phyloP scores from a whole-genome alignment of 441 rosid genomes.

The California macrophylla region DNA sequence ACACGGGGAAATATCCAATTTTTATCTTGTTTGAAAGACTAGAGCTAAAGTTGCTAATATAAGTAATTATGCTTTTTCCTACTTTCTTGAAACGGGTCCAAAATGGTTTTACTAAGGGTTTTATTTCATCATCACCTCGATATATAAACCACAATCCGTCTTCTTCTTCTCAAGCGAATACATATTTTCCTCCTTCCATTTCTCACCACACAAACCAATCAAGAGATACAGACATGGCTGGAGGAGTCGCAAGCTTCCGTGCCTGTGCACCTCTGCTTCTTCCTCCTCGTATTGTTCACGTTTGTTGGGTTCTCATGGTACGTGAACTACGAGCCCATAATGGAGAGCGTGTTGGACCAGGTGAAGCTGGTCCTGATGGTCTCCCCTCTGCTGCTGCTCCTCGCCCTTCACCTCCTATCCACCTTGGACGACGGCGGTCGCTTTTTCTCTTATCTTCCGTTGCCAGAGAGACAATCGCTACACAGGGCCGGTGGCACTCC shows the following conservation, averaged over 20 bases:
- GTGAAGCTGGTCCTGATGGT: conserved; percentile 41
- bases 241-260: neutral
- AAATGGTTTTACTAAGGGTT: too few species aligned
- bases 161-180: too few species aligned
- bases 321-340: conserved; percentile 43
- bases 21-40: too few species aligned
- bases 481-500: conserved; percentile 53
- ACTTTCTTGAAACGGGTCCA: too few species aligned
- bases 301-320: conserved; percentile 47
- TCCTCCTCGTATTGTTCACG: conserved; percentile 36
- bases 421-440: conserved; percentile 20
- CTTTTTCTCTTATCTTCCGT: conserved; percentile 26
- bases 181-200: too few species aligned
- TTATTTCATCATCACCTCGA: too few species aligned
- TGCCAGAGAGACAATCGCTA: conserved; percentile 40
- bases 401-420: conserved; percentile 44
- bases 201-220: too few species aligned
- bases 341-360: conserved; percentile 43
- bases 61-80: too few species aligned
- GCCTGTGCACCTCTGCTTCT: conserved; percentile 50
- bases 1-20: too few species aligned
- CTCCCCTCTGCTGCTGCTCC: conserved; percentile 43
- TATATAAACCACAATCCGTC: too few species aligned
- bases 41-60: too few species aligned
- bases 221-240: neutral